Evolutionary conservation across 345 rosid genomes (phyloP), one percentile per base, ranked within the genome.

Genomic region (Chamaenerion angustifolium): DNA sequence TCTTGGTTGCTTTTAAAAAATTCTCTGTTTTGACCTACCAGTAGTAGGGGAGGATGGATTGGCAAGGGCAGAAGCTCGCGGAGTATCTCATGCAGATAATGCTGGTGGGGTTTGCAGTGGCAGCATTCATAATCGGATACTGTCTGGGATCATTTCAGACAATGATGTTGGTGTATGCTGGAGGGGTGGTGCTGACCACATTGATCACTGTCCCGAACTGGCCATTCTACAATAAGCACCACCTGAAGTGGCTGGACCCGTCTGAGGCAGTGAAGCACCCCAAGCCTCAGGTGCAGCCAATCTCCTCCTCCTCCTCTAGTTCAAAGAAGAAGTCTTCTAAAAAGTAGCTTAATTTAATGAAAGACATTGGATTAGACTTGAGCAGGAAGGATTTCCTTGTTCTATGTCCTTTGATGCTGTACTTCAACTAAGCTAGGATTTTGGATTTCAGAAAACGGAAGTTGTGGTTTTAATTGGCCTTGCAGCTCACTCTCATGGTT

Each of bases 61-160:
- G 98, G 96, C 85, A 92, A 78, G 96, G 98, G 27, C 96, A 92
- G 59, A 92, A 82, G 75, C 56, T 80, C 17, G 85, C 94, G 14
- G 96, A 92, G 89, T 87, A 76, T 61, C 64, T 82, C 71, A 84
- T 92, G 96, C 98, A 87, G 76, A 71, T 80, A 31, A 8, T 87
- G 77, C 73, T 92, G 11, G 18, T 92, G 67, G 82, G 62, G 12
- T 80, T 71, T 0, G 88, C 85, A 3, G 80, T 66, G 21, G 74
- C 61, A 42, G 79, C 90, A 0, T 70, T 78, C 15, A 65, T 57
- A 18, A 51, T 61, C 0, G 94, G 98, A n/a, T 84, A 75, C 43
- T 6, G 61, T 0, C 58, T 69, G 61, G 82, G 70, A 12, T 92
- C 98, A 18, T 92, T 87, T 64, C 89, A 72, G 64, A 59, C 56